Conservation (phyloP, 345 rosid genomes). For the Mangifera indica region DNA sequence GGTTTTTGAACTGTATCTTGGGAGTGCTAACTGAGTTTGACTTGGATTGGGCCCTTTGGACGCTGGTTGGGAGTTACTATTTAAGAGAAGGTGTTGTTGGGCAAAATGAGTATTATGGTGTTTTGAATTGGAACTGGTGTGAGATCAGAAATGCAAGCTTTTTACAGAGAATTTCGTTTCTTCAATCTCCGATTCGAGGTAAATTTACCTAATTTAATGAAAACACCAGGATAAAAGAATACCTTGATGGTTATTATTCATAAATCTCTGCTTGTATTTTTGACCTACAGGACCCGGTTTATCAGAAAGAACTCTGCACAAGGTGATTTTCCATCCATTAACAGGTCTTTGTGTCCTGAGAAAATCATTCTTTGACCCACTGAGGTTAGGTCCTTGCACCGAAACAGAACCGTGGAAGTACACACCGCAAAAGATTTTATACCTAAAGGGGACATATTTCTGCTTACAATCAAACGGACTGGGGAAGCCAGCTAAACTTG, state of each 20-base stretch:
- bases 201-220: neutral
- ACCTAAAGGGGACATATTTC: conserved; percentile 49
- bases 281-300: conserved; percentile 70
- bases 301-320: conserved; percentile 46
- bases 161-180: conserved; percentile 51
- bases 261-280: neutral
- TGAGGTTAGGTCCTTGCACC: conserved; percentile 64
- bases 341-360: conserved; percentile 72
- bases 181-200: conserved; percentile 73
- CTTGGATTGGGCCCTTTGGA: conserved; percentile 87
- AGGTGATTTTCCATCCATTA: conserved; percentile 70
- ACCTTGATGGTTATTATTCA: neutral
- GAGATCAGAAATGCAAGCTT: conserved; percentile 56
- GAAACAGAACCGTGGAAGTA: conserved; percentile 75
- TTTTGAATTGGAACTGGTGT: conserved; percentile 61
- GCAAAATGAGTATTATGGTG: conserved; percentile 62
- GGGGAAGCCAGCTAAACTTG: conserved; percentile 44
- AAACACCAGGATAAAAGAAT: no score
- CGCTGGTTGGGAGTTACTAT: conserved; percentile 77
- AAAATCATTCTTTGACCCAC: conserved; percentile 40
- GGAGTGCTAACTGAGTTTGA: conserved; percentile 77
- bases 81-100: conserved; percentile 70
- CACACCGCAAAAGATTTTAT: conserved; percentile 41
- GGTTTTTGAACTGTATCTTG: conserved; percentile 69
- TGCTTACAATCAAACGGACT: conserved; percentile 58